Evolutionary conservation across 768 basidiomycete genomes (phyloP).

Genomic region (Termitomyces sp.): DNA sequence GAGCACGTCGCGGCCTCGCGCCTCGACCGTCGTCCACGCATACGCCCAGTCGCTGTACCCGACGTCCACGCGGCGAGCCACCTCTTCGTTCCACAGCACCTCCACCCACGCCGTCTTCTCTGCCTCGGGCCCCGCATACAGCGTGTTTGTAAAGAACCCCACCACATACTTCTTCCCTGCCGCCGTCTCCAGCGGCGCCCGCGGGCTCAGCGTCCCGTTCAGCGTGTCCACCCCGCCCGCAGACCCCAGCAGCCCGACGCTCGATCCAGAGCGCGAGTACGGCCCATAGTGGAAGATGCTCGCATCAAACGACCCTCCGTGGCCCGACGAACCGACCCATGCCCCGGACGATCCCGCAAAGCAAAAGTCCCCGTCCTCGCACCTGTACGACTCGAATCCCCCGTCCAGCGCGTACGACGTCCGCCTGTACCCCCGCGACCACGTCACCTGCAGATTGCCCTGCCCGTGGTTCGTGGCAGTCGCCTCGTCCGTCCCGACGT

Average conservation of each 20-base stretch:
- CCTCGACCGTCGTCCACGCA: constrained; percentile 29
- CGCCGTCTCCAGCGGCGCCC: constrained; percentile 26
- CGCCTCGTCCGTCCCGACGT: constrained; percentile 33
- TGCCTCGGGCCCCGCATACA: constrained; percentile 27
- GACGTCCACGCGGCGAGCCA: constrained; percentile 25
- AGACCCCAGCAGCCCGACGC: constrained; percentile 38
- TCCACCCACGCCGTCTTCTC: constrained; percentile 33
- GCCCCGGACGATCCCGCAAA: constrained; percentile 27
- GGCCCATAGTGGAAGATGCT: constrained; percentile 35
- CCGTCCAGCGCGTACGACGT: constrained; percentile 33
- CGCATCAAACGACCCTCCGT: constrained; percentile 35
- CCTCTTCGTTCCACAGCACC: constrained; percentile 37
- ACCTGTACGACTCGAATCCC: constrained; percentile 38
- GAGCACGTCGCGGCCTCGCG: constrained; percentile 14
- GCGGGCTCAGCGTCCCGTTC: constrained; percentile 32
- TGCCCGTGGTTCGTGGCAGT: constrained; percentile 44
- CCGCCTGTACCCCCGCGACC: constrained; percentile 42
- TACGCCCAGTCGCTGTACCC: constrained; percentile 35
- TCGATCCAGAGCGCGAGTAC: constrained; percentile 35
- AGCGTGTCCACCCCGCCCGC: constrained; percentile 30
- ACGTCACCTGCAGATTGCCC: constrained; percentile 38
- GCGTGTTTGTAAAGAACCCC: constrained; percentile 36
- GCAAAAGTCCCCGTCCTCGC: constrained; percentile 30
- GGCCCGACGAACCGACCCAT: constrained; percentile 35
- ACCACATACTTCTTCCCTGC: constrained; percentile 33